phyloP scores from a whole-genome alignment of 768 basidiomycete species.

The Rossbeevera mucosa region DNA sequence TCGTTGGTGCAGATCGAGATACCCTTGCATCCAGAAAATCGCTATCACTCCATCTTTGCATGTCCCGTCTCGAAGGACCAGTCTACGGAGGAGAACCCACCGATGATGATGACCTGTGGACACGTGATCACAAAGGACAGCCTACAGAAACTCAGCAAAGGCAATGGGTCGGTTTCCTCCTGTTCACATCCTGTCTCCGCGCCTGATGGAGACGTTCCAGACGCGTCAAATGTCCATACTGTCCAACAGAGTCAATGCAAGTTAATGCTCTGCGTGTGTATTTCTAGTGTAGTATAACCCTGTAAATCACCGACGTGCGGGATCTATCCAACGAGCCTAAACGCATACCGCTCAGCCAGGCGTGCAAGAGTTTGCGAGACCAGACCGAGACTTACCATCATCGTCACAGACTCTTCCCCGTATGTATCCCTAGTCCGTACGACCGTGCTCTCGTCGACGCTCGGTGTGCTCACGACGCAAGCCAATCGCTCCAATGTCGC shows the following conservation, averaged over 20 bases:
- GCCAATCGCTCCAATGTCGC: constrained; percentile 49
- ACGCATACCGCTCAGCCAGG: neutral
- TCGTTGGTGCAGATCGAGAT: constrained; percentile 75
- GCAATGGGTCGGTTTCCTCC: constrained; percentile 61
- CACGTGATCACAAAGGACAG: constrained; percentile 95
- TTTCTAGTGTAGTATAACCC: constrained; percentile 40
- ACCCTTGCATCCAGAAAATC: constrained; percentile 75
- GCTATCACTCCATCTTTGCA: constrained; percentile 95
- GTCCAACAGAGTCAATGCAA: constrained; percentile 72
- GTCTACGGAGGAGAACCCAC: constrained; percentile 87
- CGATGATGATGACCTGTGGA: constrained; percentile 96
- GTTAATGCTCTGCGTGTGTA: constrained; percentile 56
- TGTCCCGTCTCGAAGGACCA: constrained; percentile 99
- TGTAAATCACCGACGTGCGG: constrained; percentile 2
- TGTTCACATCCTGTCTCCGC: neutral
- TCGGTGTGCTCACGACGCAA: constrained; percentile 60
- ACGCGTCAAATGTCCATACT: constrained; percentile 95
- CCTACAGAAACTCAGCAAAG: constrained; percentile 82
- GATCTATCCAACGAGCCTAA: constrained; percentile 29
- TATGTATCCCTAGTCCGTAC: constrained; percentile 44
- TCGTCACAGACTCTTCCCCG: constrained; percentile 51
- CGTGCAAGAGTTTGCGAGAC: neutral
- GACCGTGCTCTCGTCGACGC: constrained; percentile 45
- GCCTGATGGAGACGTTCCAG: constrained; percentile 36
- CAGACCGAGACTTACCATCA: constrained; percentile 42